Evolutionary conservation across 495 filamentous ascomycete genomes (phyloP).

Genomic region (Neurospora intermedia): DNA sequence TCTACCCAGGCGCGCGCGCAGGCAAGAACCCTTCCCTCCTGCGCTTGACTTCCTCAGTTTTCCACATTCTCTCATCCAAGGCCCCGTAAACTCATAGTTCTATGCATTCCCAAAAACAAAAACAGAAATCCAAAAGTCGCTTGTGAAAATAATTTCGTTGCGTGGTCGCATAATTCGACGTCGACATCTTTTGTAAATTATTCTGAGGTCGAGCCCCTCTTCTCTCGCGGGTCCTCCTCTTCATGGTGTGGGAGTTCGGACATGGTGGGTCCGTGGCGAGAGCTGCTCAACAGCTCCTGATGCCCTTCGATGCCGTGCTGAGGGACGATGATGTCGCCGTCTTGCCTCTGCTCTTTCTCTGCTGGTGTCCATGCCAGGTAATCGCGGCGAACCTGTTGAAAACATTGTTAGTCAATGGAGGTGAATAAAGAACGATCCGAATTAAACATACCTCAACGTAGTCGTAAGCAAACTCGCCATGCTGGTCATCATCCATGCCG

Average conservation of each 20-base stretch:
- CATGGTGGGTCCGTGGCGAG: constrained; percentile 3
- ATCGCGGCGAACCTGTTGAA: constrained; percentile 63
- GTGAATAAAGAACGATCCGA: background rate
- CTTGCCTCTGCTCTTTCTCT: constrained; percentile 56
- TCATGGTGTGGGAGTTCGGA: background rate
- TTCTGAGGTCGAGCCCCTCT: background rate
- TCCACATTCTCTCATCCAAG: background rate
- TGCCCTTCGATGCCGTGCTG: constrained; percentile 78
- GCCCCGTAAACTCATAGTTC: background rate
- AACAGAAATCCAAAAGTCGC: background rate
- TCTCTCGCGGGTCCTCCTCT: background rate
- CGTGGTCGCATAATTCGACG: background rate
- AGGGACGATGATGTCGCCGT: constrained; percentile 54
- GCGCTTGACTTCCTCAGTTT: background rate
- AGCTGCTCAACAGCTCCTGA: constrained; percentile 20
- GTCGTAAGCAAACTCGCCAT: constrained; percentile 98
- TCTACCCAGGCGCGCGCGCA: background rate
- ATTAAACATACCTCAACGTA: constrained; percentile 63
- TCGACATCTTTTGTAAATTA: background rate
- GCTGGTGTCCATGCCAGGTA: constrained; percentile 96
- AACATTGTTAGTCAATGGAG: background rate
- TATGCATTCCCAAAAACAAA: background rate
- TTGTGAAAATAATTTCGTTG: background rate
- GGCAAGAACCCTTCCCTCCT: background rate
- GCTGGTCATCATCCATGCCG: constrained; percentile 98